Base-by-base conservation (phyloP, 2,329 filamentous ascomycete genomes). In the Alternaria incomplexa region DNA sequence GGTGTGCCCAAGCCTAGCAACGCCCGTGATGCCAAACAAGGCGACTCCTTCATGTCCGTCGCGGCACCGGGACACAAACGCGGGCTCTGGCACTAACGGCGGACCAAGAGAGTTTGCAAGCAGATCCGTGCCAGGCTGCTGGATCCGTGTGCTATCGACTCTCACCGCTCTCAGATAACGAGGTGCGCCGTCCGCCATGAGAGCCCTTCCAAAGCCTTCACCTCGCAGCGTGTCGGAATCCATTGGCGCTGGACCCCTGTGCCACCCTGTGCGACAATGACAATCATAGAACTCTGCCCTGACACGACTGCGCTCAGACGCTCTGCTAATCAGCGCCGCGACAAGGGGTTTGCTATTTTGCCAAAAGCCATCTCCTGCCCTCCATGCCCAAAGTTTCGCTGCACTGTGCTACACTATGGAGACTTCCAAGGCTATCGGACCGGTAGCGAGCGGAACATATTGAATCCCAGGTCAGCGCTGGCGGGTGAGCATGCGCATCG, bases 21-120 rank as follows among this genome's bases (percentile, higher is more conserved):
- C 56, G 63, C 62, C 61, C 48, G 54, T 57, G 62, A 55, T 61
- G 58, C 67, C 67, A 22, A 59, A 71, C 59, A 17, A 51, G 62
- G 72, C 15, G 65, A 60, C 70, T 61, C 66, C 65, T 63, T 20
- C 61, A 53, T 64, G 60, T 67, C 67, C 65, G 68, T 72, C 73
- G 74, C 74, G 73, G 74, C 73, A 68, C 62, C 74, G 75, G 75
- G 72, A 77, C 68, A 68, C 36, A 73, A 62, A 61, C 71, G 76
- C 70, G 73, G 73, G 73, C 70, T 65, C 61, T 56, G 56, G 63
- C 65, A 63, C 73, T 75, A 77, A 69, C 67, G 66, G 63, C 63
- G 63, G 69, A 62, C 68, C 65, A 70, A 55, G 65, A 66, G 17
- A 60, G 61, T 73, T 69, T 63, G 58, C 72, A 70, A 69, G 74